Evolutionary conservation across 2,329 filamentous ascomycete genomes (phyloP).

Genomic region (Nothophoma quercina): DNA sequence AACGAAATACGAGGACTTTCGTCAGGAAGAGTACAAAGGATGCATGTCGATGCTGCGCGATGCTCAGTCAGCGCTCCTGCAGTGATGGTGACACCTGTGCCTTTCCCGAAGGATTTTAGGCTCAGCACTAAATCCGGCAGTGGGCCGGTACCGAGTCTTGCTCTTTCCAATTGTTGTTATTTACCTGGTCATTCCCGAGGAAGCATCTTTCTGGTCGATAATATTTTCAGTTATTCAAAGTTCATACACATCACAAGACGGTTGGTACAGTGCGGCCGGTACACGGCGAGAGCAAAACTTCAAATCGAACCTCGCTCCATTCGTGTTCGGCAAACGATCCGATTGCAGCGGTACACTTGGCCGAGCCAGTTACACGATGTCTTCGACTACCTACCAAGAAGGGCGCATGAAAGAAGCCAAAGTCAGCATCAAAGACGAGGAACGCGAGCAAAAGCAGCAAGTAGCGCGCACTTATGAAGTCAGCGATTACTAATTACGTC

Average conservation of each 20-base stretch:
- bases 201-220: not conserved
- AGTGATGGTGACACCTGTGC: not conserved
- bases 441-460: not conserved
- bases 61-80: slow-evolving; percentile 1
- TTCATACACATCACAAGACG: not conserved
- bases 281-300: not conserved
- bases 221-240: not conserved
- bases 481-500: not conserved
- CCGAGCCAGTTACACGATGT: slow-evolving; percentile 1
- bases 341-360: not conserved
- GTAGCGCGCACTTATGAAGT: not conserved
- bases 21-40: not conserved
- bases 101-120: not conserved
- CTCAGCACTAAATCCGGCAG: not conserved
- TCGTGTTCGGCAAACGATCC: slow-evolving; percentile 3
- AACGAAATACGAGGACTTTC: not conserved
- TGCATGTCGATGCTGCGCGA: not conserved
- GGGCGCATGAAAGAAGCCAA: not conserved
- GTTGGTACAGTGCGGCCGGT: not conserved
- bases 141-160: not conserved
- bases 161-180: not conserved
- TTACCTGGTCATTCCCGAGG: not conserved
- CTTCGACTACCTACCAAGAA: not conserved
- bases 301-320: not conserved
- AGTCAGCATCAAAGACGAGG: not conserved